Evolutionary conservation across 306 rosid species (phyloP).

Genomic region (Malus domestica): DNA sequence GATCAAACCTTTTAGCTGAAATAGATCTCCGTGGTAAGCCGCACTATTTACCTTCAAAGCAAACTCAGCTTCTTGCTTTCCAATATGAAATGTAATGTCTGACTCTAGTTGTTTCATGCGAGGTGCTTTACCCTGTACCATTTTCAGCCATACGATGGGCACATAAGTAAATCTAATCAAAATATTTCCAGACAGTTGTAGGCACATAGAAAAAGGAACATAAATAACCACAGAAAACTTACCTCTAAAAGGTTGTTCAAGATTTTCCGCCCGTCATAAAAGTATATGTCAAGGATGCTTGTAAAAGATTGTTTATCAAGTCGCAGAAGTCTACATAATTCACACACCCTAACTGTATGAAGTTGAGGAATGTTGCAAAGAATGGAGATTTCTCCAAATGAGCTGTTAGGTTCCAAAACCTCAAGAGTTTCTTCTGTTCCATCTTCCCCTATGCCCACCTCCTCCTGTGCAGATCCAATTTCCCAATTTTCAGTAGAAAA

Average conservation of each 20-base stretch:
- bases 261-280: slow-evolving; percentile 81
- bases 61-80: slow-evolving; percentile 91
- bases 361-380: slow-evolving; percentile 97
- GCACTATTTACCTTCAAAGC: slow-evolving; percentile 84
- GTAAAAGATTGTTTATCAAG: slow-evolving; percentile 89
- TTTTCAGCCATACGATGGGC: background rate
- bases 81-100: slow-evolving; percentile 83
- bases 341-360: slow-evolving; percentile 80
- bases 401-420: slow-evolving; percentile 43
- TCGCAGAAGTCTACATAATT: slow-evolving; percentile 78
- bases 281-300: slow-evolving; percentile 76
- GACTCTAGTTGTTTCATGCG: slow-evolving; percentile 79
- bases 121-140: slow-evolving; percentile 54
- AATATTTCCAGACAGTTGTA: background rate
- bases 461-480: slow-evolving; percentile 52
- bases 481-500: background rate
- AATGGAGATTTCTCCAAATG: slow-evolving; percentile 85
- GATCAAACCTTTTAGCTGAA: slow-evolving; percentile 67
- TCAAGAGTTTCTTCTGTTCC: slow-evolving; percentile 68
- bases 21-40: slow-evolving; percentile 69
- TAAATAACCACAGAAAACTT: slow-evolving; percentile 4
- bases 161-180: background rate
- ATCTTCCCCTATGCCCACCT: slow-evolving; percentile 58
- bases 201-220: background rate
- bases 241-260: slow-evolving; percentile 94